A percentile compares a stretch with the other conserved stretches of the same genome.
Conservation (phyloP, 257 asterid species). For the Solanum lycopersicoides region DNA sequence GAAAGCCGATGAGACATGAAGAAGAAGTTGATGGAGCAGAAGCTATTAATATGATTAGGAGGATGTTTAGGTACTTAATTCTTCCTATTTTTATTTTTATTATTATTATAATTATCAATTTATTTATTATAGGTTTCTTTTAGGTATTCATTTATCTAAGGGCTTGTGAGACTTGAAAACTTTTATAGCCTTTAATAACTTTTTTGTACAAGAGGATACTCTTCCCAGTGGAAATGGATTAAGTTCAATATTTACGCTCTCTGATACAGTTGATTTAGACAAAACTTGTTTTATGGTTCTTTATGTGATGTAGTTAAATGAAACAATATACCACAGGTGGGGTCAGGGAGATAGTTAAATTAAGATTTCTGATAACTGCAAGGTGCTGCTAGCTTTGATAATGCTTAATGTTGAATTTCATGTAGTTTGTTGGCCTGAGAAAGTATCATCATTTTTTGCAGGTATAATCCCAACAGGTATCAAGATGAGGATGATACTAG, state of each 20-base stretch:
- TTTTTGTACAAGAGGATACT: neutral
- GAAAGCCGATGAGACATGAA: conserved; percentile 45
- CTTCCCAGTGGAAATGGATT: neutral
- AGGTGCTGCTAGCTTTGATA: neutral
- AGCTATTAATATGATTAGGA: conserved; percentile 41
- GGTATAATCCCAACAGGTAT: conserved; percentile 57
- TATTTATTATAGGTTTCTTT: neutral
- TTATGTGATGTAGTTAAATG: neutral
- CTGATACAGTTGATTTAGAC: neutral
- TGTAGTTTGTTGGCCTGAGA: neutral
- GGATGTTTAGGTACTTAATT: conserved; percentile 45
- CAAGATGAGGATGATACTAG: conserved; percentile 55
- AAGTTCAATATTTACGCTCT: neutral
- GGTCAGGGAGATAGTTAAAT: neutral
- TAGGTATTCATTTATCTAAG: neutral
- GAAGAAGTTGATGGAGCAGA: conserved; percentile 30
- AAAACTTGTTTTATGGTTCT: neutral
- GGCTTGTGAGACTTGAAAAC: neutral
- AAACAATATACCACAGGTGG: neutral
- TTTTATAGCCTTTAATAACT: neutral
- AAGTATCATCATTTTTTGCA: conserved; percentile 8
- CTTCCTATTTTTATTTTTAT: no score
- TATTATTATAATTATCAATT: neutral
- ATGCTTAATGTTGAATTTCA: neutral
- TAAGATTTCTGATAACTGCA: neutral